phyloP scores from a whole-genome alignment of 768 basidiomycete species.

The Psilocybe cubensis region DNA sequence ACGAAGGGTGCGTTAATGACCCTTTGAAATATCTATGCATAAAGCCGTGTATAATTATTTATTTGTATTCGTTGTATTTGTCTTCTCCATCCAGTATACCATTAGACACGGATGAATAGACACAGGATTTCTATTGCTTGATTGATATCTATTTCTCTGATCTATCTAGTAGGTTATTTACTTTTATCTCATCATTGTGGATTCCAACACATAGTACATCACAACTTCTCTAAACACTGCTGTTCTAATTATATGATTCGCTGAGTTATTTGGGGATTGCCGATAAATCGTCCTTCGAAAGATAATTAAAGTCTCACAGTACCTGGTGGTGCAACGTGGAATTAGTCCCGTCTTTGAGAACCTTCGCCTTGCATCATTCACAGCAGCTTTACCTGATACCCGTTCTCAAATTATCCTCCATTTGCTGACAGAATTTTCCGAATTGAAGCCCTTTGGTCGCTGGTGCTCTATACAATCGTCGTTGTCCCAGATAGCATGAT shows the following conservation, averaged over 20 bases:
- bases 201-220: too few relatives aligned
- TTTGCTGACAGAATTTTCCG: not conserved
- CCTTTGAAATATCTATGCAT: not conserved
- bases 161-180: too few relatives aligned
- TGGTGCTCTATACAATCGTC: not conserved
- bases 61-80: too few relatives aligned
- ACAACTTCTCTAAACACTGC: too few relatives aligned
- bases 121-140: too few relatives aligned
- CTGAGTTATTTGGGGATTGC: not conserved
- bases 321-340: not conserved
- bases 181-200: too few relatives aligned
- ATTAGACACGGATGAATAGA: not conserved
- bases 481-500: too few relatives aligned
- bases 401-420: not conserved
- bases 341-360: not conserved
- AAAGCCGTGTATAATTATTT: too few relatives aligned
- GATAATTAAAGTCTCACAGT: not conserved
- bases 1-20: slow-evolving; percentile 47
- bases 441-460: not conserved
- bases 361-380: not conserved
- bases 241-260: not conserved
- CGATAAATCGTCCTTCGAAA: not conserved
- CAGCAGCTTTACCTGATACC: not conserved
- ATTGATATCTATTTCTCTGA: too few relatives aligned
- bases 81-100: too few relatives aligned